phyloP scores from a whole-genome alignment of 495 filamentous ascomycete species.

The Parathielavia hyrcaniae region DNA sequence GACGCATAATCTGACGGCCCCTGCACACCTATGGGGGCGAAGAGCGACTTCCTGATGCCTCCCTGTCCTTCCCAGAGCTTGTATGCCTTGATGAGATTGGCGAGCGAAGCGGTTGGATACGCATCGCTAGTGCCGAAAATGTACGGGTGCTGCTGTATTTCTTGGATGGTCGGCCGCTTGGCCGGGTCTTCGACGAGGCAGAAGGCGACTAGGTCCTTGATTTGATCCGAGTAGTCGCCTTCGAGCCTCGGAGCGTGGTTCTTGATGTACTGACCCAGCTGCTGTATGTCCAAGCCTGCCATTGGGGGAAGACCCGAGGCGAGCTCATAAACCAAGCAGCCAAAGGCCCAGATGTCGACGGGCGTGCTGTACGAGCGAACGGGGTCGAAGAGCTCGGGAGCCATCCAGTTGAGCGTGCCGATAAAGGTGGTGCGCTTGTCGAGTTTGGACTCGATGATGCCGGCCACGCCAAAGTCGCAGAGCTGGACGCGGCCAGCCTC shows the following conservation, averaged over 20 bases:
- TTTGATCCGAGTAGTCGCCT: conserved; percentile 66
- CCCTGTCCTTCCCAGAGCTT: conserved; percentile 80
- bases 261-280: conserved; percentile 57
- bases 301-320: conserved; percentile 79
- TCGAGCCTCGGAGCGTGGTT: conserved; percentile 64
- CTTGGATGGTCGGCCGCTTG: conserved; percentile 64
- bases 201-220: conserved; percentile 72
- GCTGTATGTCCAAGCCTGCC: conserved; percentile 42
- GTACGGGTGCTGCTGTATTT: conserved; percentile 59
- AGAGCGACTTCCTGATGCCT: conserved; percentile 77
- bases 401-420: conserved; percentile 96
- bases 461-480: conserved; percentile 94
- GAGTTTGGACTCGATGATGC: conserved; percentile 70
- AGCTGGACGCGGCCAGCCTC: conserved; percentile 83
- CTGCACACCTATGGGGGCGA: conserved; percentile 66
- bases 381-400: conserved; percentile 70
- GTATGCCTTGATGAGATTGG: conserved; percentile 72
- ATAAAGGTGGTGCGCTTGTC: conserved; percentile 91
- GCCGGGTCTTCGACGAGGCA: conserved; percentile 69
- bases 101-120: conserved; percentile 63
- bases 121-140: conserved; percentile 55
- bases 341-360: conserved; percentile 95
- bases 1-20: conserved; percentile 42
- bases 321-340: conserved; percentile 84
- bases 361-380: conserved; percentile 55